These are phyloP conservation scores for Fagopyrum tataricum DNA, from an alignment of 148 eudicot species.

Conservation along the genomic window DNA sequence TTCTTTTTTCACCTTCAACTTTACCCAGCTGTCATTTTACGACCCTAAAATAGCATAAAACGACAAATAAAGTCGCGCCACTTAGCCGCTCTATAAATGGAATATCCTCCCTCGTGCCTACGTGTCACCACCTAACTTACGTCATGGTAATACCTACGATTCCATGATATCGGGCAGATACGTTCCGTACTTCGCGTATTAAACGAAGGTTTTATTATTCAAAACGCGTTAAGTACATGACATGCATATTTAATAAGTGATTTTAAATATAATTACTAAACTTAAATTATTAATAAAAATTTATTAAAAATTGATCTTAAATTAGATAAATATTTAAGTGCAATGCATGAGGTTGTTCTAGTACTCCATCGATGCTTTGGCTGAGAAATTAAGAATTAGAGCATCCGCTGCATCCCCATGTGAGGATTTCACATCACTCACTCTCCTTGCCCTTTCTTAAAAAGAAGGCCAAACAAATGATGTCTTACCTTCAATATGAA, in stretches of 20 bases:
- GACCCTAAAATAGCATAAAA: conserved; percentile 1
- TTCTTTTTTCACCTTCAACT: not conserved
- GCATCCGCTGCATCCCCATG: conserved; percentile 5
- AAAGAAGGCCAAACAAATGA: too few species aligned
- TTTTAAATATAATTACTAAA: too few species aligned
- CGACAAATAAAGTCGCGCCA: not conserved
- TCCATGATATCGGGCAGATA: not conserved
- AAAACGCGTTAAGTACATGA: not conserved
- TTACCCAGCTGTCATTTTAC: not conserved
- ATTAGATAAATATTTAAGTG: not conserved
- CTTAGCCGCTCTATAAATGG: not conserved
- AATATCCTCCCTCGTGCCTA: not conserved
- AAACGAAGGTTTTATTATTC: not conserved
- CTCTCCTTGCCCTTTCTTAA: not conserved
- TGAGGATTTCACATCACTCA: conserved; percentile 10
- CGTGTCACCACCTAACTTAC: not conserved
- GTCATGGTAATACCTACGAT: not conserved
- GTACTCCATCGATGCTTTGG: not conserved
- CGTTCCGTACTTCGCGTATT: not conserved
- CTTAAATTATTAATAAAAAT: not conserved
- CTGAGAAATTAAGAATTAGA: not conserved
- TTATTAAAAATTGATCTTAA: not conserved
- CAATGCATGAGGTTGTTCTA: not conserved
- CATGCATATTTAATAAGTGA: too few species aligned
- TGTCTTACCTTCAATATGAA: too few species aligned